These are phyloP conservation scores for Maudiozyma humilis DNA, from an alignment of 1,139 yeast species.

Conservation along the genomic window DNA sequence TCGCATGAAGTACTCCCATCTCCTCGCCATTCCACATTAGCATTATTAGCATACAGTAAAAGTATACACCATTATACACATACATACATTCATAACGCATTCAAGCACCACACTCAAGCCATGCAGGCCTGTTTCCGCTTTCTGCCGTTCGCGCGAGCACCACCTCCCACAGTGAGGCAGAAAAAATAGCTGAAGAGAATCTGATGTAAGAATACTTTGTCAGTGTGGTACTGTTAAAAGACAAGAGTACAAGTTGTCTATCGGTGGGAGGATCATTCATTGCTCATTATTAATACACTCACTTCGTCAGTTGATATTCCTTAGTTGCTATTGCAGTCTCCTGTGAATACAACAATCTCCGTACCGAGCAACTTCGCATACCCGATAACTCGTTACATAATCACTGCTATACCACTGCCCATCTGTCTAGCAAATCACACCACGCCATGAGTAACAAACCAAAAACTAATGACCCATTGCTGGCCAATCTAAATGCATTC, in stretches of 20 bases:
- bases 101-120: not conserved
- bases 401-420: no score
- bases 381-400: not conserved
- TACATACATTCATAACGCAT: no score
- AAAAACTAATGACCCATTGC: slow-evolving; percentile 33
- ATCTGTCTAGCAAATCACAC: not conserved
- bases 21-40: not conserved
- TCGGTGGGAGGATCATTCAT: no score
- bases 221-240: no score
- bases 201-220: no score
- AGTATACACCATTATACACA: no score
- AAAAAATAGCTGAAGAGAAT: not conserved
- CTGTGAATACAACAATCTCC: no score
- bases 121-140: not conserved
- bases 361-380: no score
- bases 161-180: not conserved
- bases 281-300: no score
- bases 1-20: not conserved
- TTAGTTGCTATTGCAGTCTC: no score
- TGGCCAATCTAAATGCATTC: slow-evolving; percentile 52
- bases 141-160: not conserved
- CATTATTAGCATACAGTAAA: not conserved
- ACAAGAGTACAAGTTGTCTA: no score
- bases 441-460: slow-evolving; percentile 4
- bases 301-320: no score